These are phyloP conservation scores for Dactylellina sp. DNA, from an alignment of 2,329 filamentous ascomycete genomes.

Conservation along the genomic window DNA sequence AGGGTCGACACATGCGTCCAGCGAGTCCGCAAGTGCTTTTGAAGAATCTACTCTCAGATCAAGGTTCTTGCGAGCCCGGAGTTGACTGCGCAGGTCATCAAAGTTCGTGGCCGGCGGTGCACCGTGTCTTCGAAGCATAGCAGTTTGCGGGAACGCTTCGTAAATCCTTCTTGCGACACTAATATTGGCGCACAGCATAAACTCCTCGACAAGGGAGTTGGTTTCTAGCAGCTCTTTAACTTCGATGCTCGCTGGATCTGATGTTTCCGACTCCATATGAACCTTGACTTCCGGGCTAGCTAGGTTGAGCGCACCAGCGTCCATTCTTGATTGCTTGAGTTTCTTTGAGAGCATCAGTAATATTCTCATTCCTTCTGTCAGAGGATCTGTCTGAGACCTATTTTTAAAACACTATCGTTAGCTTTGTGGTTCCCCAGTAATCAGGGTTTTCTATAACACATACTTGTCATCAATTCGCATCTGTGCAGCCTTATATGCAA, in stretches of 20 bases:
- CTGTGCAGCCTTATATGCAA: conserved; percentile 97
- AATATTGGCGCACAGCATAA: conserved; percentile 98
- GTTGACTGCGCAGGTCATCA: conserved; percentile 89
- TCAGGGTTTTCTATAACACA: background rate
- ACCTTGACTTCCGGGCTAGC: conserved; percentile 98
- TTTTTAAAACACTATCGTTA: conserved; percentile 13
- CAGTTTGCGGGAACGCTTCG: conserved; percentile 91
- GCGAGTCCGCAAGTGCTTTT: conserved; percentile 89
- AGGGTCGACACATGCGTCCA: conserved; percentile 84
- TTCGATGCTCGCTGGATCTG: conserved; percentile 94
- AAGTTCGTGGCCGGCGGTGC: conserved; percentile 96
- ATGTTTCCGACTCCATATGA: conserved; percentile 93
- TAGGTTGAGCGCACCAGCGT: conserved; percentile 91
- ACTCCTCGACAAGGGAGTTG: conserved; percentile 97
- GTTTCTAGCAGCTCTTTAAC: conserved; percentile 94
- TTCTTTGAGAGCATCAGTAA: conserved; percentile 91
- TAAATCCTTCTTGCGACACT: conserved; percentile 92
- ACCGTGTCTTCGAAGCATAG: conserved; percentile 84
- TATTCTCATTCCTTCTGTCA: conserved; percentile 88
- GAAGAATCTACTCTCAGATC: conserved; percentile 87
- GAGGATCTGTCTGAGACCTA: conserved; percentile 78
- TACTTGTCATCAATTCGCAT: conserved; percentile 89
- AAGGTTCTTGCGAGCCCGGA: conserved; percentile 85
- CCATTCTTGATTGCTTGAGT: conserved; percentile 93
- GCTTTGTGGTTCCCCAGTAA: background rate